Evolutionary conservation across 805 yeast genomes (phyloP).

Genomic region (Blastobotrys americana): DNA sequence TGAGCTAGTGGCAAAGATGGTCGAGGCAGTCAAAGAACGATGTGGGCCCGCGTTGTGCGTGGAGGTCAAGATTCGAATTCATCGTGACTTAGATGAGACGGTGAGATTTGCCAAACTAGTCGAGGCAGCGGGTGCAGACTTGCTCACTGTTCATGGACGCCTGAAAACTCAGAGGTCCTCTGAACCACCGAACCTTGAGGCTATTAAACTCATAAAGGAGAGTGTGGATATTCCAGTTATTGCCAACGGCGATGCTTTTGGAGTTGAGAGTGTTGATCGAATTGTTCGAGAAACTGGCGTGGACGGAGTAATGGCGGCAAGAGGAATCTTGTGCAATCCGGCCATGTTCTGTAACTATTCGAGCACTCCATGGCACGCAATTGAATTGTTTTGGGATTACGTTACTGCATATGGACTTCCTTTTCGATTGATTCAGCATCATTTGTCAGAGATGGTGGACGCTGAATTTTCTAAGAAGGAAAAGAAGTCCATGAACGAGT

Average conservation of each 20-base stretch:
- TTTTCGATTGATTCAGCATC: conserved; percentile 78
- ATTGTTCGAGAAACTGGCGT: conserved; percentile 65
- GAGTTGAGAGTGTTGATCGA: conserved; percentile 51
- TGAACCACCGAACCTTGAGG: conserved; percentile 74
- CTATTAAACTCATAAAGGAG: conserved; percentile 59
- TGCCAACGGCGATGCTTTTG: conserved; percentile 96
- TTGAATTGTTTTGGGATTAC: conserved; percentile 77
- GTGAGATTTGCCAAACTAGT: conserved; percentile 61
- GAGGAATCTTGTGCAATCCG: conserved; percentile 83
- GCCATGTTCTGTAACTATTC: conserved; percentile 72
- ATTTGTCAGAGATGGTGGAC: conserved; percentile 78
- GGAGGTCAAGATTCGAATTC: conserved; percentile 90
- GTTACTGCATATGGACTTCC: conserved; percentile 78
- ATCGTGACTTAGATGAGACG: conserved; percentile 66
- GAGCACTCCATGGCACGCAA: conserved; percentile 82
- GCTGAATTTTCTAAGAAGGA: conserved; percentile 40
- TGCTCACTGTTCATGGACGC: conserved; percentile 91
- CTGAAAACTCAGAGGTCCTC: conserved; percentile 79
- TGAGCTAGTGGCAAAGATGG: conserved; percentile 76
- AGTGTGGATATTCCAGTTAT: conserved; percentile 64
- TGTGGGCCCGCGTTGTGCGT: conserved; percentile 68
- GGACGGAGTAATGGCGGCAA: conserved; percentile 93
- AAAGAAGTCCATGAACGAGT: conserved; percentile 57
- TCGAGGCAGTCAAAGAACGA: conserved; percentile 65
- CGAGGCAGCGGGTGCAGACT: conserved; percentile 86